phyloP scores from a whole-genome alignment of 257 asterid species.

The Parsonsia alboflavescens region DNA sequence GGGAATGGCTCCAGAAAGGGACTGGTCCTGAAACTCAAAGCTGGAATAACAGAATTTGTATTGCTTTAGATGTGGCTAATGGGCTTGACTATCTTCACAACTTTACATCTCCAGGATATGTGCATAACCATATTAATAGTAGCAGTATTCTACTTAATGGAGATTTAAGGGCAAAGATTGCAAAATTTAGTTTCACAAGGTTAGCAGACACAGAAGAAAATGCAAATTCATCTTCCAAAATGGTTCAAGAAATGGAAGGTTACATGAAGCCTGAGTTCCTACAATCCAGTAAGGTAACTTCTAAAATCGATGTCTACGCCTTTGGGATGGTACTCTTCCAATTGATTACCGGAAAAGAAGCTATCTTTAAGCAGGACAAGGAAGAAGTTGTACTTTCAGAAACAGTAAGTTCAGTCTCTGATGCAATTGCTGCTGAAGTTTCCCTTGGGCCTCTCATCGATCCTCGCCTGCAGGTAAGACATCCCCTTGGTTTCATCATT shows the following conservation, averaged over 20 bases:
- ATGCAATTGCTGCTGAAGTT: slow-evolving; percentile 13
- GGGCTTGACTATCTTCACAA: slow-evolving; percentile 71
- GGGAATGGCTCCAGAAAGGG: slow-evolving; percentile 43
- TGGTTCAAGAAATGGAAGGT: slow-evolving; percentile 38
- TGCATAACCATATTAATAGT: slow-evolving; percentile 53
- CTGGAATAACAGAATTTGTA: slow-evolving; percentile 49
- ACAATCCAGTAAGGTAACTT: slow-evolving; percentile 31
- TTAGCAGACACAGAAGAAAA: slow-evolving; percentile 22
- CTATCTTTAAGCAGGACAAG: slow-evolving; percentile 30
- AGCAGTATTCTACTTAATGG: slow-evolving; percentile 42
- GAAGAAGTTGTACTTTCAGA: slow-evolving; percentile 39
- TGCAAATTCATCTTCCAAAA: slow-evolving; percentile 21
- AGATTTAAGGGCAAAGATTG: slow-evolving; percentile 59
- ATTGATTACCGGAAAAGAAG: slow-evolving; percentile 55
- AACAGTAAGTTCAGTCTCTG: slow-evolving; percentile 20
- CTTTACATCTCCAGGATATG: slow-evolving; percentile 57
- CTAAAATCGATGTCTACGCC: slow-evolving; percentile 59
- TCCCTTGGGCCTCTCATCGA: slow-evolving; percentile 36
- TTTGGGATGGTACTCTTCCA: slow-evolving; percentile 61
- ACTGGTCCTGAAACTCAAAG: slow-evolving; percentile 26
- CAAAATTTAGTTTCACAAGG: slow-evolving; percentile 46
- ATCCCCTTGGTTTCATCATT: slow-evolving; percentile 57
- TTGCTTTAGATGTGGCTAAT: slow-evolving; percentile 65
- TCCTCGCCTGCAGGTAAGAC: slow-evolving; percentile 47
- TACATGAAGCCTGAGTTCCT: slow-evolving; percentile 61